These are phyloP conservation scores for Funneliformis mosseae DNA, from an alignment of 192 early-diverging fungal species.

Conservation along the genomic window DNA sequence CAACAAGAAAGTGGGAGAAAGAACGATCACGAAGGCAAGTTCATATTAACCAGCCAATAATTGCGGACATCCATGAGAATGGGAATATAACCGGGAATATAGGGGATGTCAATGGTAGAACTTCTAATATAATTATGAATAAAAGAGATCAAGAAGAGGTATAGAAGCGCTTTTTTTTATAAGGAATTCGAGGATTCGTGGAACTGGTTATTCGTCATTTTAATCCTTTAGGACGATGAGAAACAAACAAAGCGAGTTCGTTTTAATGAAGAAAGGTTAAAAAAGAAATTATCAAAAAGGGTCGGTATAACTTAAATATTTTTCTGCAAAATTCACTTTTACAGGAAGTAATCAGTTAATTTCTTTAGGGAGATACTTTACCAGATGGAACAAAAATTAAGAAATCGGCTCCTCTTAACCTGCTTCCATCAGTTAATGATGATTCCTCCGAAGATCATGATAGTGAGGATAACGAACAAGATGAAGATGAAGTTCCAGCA, in stretches of 20 bases:
- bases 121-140: background rate
- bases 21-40: no score
- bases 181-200: no score
- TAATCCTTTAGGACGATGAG: no score
- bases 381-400: conserved; percentile 21
- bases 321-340: conserved; percentile 9
- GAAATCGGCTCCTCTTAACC: background rate
- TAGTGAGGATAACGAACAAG: conserved; percentile 11
- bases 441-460: conserved; percentile 1
- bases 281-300: conserved; percentile 10
- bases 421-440: conserved; percentile 8
- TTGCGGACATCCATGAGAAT: no score
- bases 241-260: background rate
- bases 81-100: no score
- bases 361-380: conserved; percentile 12
- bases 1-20: no score
- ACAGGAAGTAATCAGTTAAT: conserved; percentile 12
- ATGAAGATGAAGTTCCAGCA: conserved; percentile 31
- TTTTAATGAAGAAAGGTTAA: background rate
- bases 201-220: no score
- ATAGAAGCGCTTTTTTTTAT: no score
- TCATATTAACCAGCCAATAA: no score
- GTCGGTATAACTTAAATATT: conserved; percentile 29
- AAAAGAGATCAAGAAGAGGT: no score
- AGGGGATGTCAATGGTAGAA: no score